Evolutionary conservation across 345 rosid genomes (phyloP).

Genomic region (Heritiera fomes): DNA sequence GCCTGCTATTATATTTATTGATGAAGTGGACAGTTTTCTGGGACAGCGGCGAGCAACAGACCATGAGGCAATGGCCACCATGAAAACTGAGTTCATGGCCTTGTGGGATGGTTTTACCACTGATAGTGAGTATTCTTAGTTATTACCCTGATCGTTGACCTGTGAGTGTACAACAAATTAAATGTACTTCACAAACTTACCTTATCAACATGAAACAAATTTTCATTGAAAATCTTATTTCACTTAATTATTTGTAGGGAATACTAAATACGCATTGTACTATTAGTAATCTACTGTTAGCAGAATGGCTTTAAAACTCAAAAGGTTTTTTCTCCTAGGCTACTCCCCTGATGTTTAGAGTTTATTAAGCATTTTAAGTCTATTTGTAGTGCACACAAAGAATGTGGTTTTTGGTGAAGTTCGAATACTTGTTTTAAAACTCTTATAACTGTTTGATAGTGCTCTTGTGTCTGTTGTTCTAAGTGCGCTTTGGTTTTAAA

Average conservation of each 20-base stretch:
- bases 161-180: background rate
- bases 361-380: background rate
- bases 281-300: background rate
- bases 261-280: background rate
- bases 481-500: background rate
- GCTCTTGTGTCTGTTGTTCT: background rate
- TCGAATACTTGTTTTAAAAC: background rate
- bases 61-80: slow-evolving; percentile 79
- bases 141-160: background rate
- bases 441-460: background rate
- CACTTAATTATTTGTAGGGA: background rate
- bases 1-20: slow-evolving; percentile 91
- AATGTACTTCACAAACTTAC: background rate
- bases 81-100: slow-evolving; percentile 99
- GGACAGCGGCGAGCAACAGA: slow-evolving; percentile 85
- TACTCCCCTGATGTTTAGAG: background rate
- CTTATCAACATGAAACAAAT: background rate
- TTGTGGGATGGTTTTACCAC: slow-evolving; percentile 98
- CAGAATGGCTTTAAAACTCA: background rate
- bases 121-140: slow-evolving; percentile 67
- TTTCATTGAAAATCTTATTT: background rate
- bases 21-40: slow-evolving; percentile 94
- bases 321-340: background rate
- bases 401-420: background rate
- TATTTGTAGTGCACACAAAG: background rate